phyloP scores from a whole-genome alignment of 345 rosid species.

The Laguncularia racemosa region DNA sequence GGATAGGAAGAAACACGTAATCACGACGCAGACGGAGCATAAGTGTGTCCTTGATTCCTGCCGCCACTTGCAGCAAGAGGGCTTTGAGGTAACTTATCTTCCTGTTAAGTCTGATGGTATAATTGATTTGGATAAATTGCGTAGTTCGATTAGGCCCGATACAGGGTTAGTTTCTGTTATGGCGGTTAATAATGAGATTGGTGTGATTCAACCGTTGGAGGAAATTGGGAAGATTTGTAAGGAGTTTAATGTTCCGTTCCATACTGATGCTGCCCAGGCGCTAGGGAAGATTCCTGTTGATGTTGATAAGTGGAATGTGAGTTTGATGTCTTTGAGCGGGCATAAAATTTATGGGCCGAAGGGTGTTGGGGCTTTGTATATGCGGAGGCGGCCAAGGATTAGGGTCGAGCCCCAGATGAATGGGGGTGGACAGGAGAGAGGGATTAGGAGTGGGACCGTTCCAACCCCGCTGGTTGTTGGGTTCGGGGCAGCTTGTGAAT shows the following conservation, averaged over 20 bases:
- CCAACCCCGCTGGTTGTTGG: slow-evolving; percentile 85
- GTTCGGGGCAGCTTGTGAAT: slow-evolving; percentile 83
- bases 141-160: slow-evolving; percentile 60
- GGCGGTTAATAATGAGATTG: slow-evolving; percentile 97
- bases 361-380: slow-evolving; percentile 88
- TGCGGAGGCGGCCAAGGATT: slow-evolving; percentile 77
- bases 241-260: slow-evolving; percentile 73
- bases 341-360: slow-evolving; percentile 91
- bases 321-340: slow-evolving; percentile 90
- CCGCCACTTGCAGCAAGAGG: slow-evolving; percentile 93
- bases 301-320: slow-evolving; percentile 85
- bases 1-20: slow-evolving; percentile 82
- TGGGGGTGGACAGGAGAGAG: slow-evolving; percentile 99
- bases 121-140: slow-evolving; percentile 56
- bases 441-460: slow-evolving; percentile 87
- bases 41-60: slow-evolving; percentile 93
- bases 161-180: slow-evolving; percentile 83
- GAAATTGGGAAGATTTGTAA: slow-evolving; percentile 82
- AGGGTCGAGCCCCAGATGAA: slow-evolving; percentile 88
- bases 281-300: slow-evolving; percentile 87
- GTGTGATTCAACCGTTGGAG: slow-evolving; percentile 89
- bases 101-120: slow-evolving; percentile 72
- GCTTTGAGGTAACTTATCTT: slow-evolving; percentile 83
- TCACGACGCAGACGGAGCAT: slow-evolving; percentile 96
- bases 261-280: slow-evolving; percentile 94